Conservation (phyloP, 495 filamentous ascomycete species). For the Podospora tetraspora region DNA sequence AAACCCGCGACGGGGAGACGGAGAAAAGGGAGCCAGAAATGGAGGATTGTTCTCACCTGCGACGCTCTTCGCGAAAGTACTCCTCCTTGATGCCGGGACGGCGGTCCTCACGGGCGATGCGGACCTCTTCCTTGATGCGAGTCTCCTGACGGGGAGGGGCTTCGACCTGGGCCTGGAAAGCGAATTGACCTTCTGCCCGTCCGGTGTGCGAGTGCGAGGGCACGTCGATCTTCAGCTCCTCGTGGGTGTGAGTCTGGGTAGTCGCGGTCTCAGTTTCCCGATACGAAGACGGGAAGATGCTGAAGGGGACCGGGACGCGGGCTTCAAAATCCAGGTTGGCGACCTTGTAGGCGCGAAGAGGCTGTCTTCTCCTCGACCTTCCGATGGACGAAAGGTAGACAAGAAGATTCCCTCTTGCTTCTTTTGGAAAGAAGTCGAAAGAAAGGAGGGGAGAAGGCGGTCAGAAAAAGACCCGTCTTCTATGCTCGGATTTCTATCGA, state of each 20-base stretch:
- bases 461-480: conserved; percentile 33
- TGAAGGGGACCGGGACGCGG: conserved; percentile 97
- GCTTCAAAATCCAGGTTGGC: conserved; percentile 99
- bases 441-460: conserved; percentile 33
- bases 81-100: conserved; percentile 51
- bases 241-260: conserved; percentile 59
- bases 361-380: conserved; percentile 83
- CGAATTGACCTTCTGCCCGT: conserved; percentile 84
- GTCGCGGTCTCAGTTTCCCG: conserved; percentile 81
- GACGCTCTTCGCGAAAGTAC: conserved; percentile 51
- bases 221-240: conserved; percentile 85
- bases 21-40: background rate
- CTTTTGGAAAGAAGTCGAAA: conserved; percentile 52
- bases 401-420: conserved; percentile 84
- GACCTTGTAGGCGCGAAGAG: conserved; percentile 60
- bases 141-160: conserved; percentile 61
- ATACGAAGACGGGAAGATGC: conserved; percentile 99
- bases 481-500: conserved; percentile 31
- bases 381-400: conserved; percentile 91
- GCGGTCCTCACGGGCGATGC: conserved; percentile 62
- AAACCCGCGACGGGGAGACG: background rate
- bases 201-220: conserved; percentile 61
- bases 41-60: conserved; percentile 29
- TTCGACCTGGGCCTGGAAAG: conserved; percentile 54
- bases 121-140: conserved; percentile 77